Base-by-base conservation (phyloP, 2,329 filamentous ascomycete species). In the Penicillium expansum region DNA sequence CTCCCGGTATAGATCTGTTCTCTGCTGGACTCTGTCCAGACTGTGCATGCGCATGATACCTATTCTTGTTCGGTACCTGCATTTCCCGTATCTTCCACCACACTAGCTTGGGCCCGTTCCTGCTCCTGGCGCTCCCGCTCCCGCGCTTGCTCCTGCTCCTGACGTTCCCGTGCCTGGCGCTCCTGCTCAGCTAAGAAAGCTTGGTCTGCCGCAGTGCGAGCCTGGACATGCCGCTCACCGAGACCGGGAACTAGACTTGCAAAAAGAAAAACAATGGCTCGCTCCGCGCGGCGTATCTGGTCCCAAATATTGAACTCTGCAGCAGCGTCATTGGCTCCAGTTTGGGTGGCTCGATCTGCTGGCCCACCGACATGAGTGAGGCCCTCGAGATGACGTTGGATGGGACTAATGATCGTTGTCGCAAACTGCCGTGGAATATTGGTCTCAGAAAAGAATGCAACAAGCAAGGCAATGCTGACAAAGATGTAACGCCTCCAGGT, bases 241-340 rank as follows among this genome's bases (percentile, higher is more conserved):
- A 87, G 77, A 0, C 85, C 85, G 0, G 85, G 85, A 67, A 85
- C 81, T 48, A 87, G 67, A 69, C 82, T 86, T 0, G 84, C 84
- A 33, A 87, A 68, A 58, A 87, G 85, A n/a, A 87, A 73, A n/a
- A 83, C 82, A 39, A 84, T 65, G 1, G 81, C 81, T 37, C 85
- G 76, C 67, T 87, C 84, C 0, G 77, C 69, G 2, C 78, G 76
- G 42, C 81, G 71, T 18, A 83, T 39, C 20, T 63, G 63, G 16
- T 67, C 64, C 55, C 68, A 67, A 4, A 68, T 14, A n/a, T 18
- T 24, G 41, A 47, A 20, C 5, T 8, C 42, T 7, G 29, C 18
- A 18, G 30, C 16, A 22, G 20, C 20, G 2, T 29, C 20, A 32
- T 47, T 48, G 14, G 53, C 33, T 27, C n/a, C 38, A 16, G 30